Base-by-base conservation (phyloP, 441 rosid genomes). In the Breynia disticha region DNA sequence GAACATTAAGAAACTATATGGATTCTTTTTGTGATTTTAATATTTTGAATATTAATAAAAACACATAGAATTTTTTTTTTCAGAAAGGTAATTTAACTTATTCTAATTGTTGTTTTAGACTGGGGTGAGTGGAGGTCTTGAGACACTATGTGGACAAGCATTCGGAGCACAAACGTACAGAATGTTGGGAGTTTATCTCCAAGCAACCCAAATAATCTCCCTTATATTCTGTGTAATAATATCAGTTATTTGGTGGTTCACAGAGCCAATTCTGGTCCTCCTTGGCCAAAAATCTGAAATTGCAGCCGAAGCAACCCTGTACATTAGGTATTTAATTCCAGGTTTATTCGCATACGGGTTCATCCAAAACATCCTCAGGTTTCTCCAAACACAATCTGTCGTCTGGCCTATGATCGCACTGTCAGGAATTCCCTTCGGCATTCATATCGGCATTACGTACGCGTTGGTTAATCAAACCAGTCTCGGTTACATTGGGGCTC, bases 121-220 rank as follows among this genome's bases (percentile, higher is more conserved):
- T 5, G 97, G 97, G 14, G 54, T 79, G 56, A 82, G 95, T 71
- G 95, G 94, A 70, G 75, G 85, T 51, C 76, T 89, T 10, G 97
- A 89, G 66, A 86, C 95, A 21, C 80, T 83, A 0, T 86, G 95
- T 60, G 93, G 97, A 4, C 94, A 89, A 80, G 86, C 76, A 18
- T 86, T 76, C 65, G 94, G 95, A 19, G 87, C 95, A 21, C 69
- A 72, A 52, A 19, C 16, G 16, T 83, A 86, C 57, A 67, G 71
- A 37, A 72, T 62, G 67, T 47, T 86, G 41, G 93, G 97, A 32
- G 69, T 86, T 38, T 64, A 89, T 66, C 68, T 89, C 1, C 97
- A 89, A 62, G 78, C 95, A 16, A 79, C 90, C 0, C 82, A 83
- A 70, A 73, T 80, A 1, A 79, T 86, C 22, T 82, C 94, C 1